Percentiles rank a stretch among this genome's conserved stretches.
These are phyloP conservation scores for Aspergillus conjunctus DNA, from an alignment of 495 filamentous ascomycete species.

Conservation along the genomic window DNA sequence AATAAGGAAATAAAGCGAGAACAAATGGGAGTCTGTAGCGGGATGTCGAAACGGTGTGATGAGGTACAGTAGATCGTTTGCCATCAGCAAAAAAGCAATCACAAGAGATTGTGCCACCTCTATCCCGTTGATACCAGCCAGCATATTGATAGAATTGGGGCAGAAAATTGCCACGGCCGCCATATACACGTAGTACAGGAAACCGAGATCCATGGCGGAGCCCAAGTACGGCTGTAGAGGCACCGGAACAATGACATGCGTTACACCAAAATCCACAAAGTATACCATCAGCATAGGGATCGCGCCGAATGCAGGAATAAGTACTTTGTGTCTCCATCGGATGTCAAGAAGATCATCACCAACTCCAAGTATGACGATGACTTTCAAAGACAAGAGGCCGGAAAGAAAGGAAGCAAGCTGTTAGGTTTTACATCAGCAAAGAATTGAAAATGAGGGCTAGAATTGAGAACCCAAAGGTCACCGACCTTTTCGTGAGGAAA, in stretches of 20 bases:
- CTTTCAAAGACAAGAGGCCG: conserved; percentile 87
- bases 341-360: conserved; percentile 98
- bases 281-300: conserved; percentile 96
- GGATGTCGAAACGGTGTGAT: conserved; percentile 80
- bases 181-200: conserved; percentile 96
- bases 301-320: conserved; percentile 92
- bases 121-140: conserved; percentile 96
- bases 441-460: neutral
- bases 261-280: conserved; percentile 97
- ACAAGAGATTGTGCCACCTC: conserved; percentile 93
- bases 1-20: conserved; percentile 90
- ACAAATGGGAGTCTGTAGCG: conserved; percentile 92
- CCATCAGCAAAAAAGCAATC: conserved; percentile 77
- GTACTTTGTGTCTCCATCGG: conserved; percentile 96
- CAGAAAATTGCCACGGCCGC: conserved; percentile 91
- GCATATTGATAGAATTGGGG: conserved; percentile 98
- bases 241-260: conserved; percentile 85
- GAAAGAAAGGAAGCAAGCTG: conserved; percentile 95
- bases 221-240: conserved; percentile 83
- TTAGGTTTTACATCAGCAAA: conserved; percentile 6
- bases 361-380: conserved; percentile 85
- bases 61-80: conserved; percentile 84
- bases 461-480: neutral
- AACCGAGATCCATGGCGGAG: conserved; percentile 78
- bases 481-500: conserved; percentile 91